Conservation (phyloP, 1,284 basidiomycete genomes). For the Cutaneotrichosporon sp. region DNA sequence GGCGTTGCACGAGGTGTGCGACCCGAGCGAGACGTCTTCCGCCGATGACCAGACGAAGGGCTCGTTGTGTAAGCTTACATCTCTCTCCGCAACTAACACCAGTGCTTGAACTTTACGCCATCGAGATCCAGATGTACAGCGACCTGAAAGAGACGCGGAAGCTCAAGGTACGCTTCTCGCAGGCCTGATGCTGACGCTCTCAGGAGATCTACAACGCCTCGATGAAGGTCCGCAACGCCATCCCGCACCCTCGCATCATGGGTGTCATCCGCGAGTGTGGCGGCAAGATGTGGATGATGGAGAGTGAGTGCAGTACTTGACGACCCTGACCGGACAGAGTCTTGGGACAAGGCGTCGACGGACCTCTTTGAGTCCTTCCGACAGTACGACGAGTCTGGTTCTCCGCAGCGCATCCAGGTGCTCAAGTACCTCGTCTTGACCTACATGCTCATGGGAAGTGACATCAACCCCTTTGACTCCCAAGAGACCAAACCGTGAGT, state of each 20-base stretch:
- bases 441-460: conserved; percentile 97
- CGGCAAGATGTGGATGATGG: conserved; percentile 99
- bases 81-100: conserved; percentile 11
- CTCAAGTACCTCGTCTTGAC: conserved; percentile 97
- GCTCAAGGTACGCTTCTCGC: conserved; percentile 65
- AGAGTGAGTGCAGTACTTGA: conserved; percentile 63
- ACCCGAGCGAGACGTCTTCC: conserved; percentile 41
- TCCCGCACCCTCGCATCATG: conserved; percentile 97
- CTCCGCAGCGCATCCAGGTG: conserved; percentile 93
- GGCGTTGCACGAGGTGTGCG: conserved; percentile 56
- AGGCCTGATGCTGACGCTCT: neutral
- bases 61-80: conserved; percentile 42
- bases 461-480: conserved; percentile 98
- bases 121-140: conserved; percentile 99
- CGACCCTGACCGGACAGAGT: conserved; percentile 58
- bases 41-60: conserved; percentile 54
- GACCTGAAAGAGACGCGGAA: conserved; percentile 94
- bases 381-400: conserved; percentile 98
- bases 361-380: conserved; percentile 99
- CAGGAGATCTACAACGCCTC: conserved; percentile 97
- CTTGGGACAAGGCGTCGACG: conserved; percentile 94
- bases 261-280: conserved; percentile 99
- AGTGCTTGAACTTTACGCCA: conserved; percentile 94
- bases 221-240: conserved; percentile 87
- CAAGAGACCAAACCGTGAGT: conserved; percentile 95